Percentiles rank a stretch among this genome's conserved stretches.
These are phyloP conservation scores for Breviolum minutum DNA, from an alignment of 73 alveolate genomes.

Conservation along the genomic window DNA sequence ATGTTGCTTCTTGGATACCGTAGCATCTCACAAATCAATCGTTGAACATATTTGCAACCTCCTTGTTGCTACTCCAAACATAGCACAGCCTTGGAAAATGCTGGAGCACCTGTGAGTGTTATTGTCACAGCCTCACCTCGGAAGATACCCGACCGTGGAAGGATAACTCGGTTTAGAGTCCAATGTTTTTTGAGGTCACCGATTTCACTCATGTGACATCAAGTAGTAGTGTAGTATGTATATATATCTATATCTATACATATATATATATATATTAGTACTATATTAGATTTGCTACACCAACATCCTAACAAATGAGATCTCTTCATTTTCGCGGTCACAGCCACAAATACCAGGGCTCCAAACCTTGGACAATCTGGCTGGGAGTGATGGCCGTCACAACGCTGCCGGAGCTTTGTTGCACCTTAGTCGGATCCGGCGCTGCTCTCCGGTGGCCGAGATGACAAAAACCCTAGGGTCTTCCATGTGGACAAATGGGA, in stretches of 20 bases:
- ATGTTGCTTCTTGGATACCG: no score
- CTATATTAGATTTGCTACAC: no score
- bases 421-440: slow-evolving; percentile 13
- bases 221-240: no score
- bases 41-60: no score
- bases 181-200: no score
- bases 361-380: slow-evolving; percentile 12
- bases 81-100: slow-evolving; percentile 28
- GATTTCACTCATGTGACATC: no score
- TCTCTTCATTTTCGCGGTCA: neutral
- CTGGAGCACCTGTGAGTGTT: slow-evolving; percentile 56
- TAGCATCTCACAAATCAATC: no score
- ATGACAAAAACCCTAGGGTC: neutral
- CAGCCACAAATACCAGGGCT: neutral
- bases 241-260: no score
- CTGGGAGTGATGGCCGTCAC: slow-evolving; percentile 29
- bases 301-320: no score
- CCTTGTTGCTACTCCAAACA: neutral
- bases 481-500: neutral
- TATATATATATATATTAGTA: no score
- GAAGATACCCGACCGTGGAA: neutral
- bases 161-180: no score
- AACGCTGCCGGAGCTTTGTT: neutral
- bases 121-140: slow-evolving; percentile 57
- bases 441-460: no score